These are phyloP conservation scores for Blastosporella zonata DNA, from an alignment of 1,284 basidiomycete genomes.

Conservation along the genomic window DNA sequence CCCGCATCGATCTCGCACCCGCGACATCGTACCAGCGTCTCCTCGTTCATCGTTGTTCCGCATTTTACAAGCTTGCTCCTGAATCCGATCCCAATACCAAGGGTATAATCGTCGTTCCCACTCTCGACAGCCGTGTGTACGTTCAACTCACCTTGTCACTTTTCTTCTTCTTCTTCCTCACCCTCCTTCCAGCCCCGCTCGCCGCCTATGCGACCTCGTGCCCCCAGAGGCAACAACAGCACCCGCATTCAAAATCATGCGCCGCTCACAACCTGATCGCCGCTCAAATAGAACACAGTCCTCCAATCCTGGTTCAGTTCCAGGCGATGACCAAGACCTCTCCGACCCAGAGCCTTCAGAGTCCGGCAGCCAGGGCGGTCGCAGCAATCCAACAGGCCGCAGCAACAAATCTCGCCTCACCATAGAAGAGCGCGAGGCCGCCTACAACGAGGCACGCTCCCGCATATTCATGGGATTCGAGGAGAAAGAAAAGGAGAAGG, in stretches of 20 bases:
- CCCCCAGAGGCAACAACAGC: conserved; percentile 66
- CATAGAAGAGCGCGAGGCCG: conserved; percentile 78
- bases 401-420: conserved; percentile 67
- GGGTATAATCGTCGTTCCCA: conserved; percentile 52
- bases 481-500: conserved; percentile 68
- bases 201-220: conserved; percentile 72
- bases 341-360: conserved; percentile 79
- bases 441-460: conserved; percentile 77
- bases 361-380: conserved; percentile 67
- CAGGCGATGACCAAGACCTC: conserved; percentile 68
- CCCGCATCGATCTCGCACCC: conserved; percentile 60
- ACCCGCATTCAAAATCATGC: conserved; percentile 83
- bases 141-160: conserved; percentile 24
- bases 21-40: conserved; percentile 77
- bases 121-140: conserved; percentile 70
- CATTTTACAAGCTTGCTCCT: conserved; percentile 68
- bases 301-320: conserved; percentile 60
- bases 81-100: conserved; percentile 67
- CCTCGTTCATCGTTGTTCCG: conserved; percentile 77
- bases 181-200: conserved; percentile 49
- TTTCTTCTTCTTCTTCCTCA: not conserved
- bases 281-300: conserved; percentile 46
- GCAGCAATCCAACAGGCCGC: conserved; percentile 55
- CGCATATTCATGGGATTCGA: conserved; percentile 81
- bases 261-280: conserved; percentile 52